phyloP scores from a whole-genome alignment of 768 basidiomycete species.

The Rhodotorula kratochvilovae region DNA sequence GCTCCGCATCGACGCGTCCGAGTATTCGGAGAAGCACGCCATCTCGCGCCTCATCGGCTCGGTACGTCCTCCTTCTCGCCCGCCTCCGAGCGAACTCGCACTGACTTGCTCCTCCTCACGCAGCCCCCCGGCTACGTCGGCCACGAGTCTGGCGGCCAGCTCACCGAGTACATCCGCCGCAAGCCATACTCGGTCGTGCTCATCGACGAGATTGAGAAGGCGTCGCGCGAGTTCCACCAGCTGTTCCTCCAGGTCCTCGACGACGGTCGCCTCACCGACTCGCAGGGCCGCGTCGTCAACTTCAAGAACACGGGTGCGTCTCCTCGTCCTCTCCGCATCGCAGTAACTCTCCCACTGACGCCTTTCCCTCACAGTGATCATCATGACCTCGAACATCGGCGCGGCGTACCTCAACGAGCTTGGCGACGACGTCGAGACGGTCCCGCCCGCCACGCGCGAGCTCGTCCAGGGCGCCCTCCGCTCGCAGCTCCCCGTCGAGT shows the following conservation, averaged over 20 bases:
- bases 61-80: constrained; percentile 51
- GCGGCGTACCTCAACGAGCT: constrained; percentile 50
- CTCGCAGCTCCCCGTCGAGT: constrained; percentile 51
- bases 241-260: constrained; percentile 52
- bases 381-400: constrained; percentile 49
- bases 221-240: constrained; percentile 49
- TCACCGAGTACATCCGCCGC: constrained; percentile 40
- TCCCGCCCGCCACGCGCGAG: constrained; percentile 39
- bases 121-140: constrained; percentile 75
- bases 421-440: constrained; percentile 46
- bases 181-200: constrained; percentile 35
- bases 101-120: neutral
- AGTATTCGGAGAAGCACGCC: constrained; percentile 87
- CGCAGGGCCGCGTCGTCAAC: constrained; percentile 49
- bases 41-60: constrained; percentile 86
- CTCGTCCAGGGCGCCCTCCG: constrained; percentile 49
- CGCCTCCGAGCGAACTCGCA: constrained; percentile 44
- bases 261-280: constrained; percentile 51
- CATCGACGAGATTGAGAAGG: constrained; percentile 49
- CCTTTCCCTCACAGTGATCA: constrained; percentile 17
- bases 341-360: no score
- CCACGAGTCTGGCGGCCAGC: constrained; percentile 71
- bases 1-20: constrained; percentile 78
- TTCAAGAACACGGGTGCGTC: constrained; percentile 46
- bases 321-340: no score